Evolutionary conservation across 768 basidiomycete genomes (phyloP), one percentile per base, ranked within the genome.

Genomic region (Lactarius trivialis): DNA sequence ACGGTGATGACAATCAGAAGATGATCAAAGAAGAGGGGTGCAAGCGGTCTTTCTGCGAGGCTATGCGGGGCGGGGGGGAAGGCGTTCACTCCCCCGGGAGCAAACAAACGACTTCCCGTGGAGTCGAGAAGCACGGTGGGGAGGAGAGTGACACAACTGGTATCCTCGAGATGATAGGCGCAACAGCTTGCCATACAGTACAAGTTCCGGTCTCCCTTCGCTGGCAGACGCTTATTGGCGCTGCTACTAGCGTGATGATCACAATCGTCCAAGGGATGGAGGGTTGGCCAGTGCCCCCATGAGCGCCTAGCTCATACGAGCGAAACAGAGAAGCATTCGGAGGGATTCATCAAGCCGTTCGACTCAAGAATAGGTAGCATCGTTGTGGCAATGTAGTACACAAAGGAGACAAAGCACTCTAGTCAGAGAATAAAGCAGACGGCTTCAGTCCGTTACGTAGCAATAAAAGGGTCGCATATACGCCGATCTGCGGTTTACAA

Each of bases 401-500:
- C 17, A 54, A 41, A 39, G 33, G 19, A 56, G 21, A 36, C 55
- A 52, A 26, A 43, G 19, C 49, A 34, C 34, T 41, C 4, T 39
- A 32, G 34, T 34, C 36, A 11, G 39, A 14, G 21, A 41, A 61
- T 30, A 56, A 21, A 39, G 45, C 60, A 61, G 48, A 51, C 24
- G 33, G n/a, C 19, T 11, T 9, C 12, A 24, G 56, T 58, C 61
- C 41, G 56, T 53, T 36, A 62, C 53, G 41, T 51, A 21, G 56
- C 45, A 49, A n/a, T 50, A 56, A 33, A 33, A 34, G 30, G 39
- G 24, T 56, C 19, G 49, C 39, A 62, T 41, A 26, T 45, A 9
- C 45, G 37, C 17, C 52, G 53, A 37, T 58, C 52, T 58, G 61
- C 36, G 24, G 30, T 49, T 36, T 63, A 58, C 45, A 54, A 55